Evolutionary conservation across 805 yeast genomes (phyloP).

Genomic region (Candida chauliodis): DNA sequence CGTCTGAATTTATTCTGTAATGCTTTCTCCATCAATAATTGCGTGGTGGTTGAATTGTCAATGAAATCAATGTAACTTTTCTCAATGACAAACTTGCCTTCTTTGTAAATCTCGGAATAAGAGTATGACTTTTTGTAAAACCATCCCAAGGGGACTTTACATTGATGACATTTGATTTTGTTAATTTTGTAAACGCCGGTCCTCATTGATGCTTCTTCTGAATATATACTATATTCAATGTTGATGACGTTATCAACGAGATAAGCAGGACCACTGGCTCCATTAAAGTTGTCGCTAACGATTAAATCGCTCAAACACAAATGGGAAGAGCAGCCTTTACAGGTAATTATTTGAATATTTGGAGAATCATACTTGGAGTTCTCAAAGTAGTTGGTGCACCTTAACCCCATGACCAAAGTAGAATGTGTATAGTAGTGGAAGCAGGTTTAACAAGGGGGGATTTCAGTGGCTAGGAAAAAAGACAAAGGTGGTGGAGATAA

Average conservation of each 20-base stretch:
- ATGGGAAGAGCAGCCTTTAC: constrained; percentile 40
- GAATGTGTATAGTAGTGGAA: too few species aligned
- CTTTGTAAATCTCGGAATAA: constrained; percentile 37
- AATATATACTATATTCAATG: constrained; percentile 20
- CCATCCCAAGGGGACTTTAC: constrained; percentile 37
- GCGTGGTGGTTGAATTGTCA: constrained; percentile 32
- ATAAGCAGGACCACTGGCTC: constrained; percentile 39
- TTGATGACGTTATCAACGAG: constrained; percentile 39
- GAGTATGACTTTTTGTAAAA: constrained; percentile 35
- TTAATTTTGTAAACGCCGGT: constrained; percentile 38
- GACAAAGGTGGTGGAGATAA: too few species aligned
- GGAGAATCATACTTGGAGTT: constrained; percentile 31
- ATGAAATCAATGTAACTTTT: constrained; percentile 30
- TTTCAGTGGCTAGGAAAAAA: too few species aligned
- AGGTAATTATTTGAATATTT: constrained; percentile 37
- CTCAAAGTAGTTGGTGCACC: constrained; percentile 37
- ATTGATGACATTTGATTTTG: constrained; percentile 38
- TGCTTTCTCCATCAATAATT: constrained; percentile 30
- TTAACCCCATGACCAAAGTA: constrained; percentile 38
- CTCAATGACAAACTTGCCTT: constrained; percentile 44
- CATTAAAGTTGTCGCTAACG: constrained; percentile 36
- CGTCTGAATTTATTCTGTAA: constrained; percentile 13
- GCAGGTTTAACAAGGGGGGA: too few species aligned
- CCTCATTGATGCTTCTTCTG: constrained; percentile 33
- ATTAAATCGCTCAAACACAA: constrained; percentile 35